Conservation (phyloP, 2,329 filamentous ascomycete genomes). For the Sporothrix schenckii region DNA sequence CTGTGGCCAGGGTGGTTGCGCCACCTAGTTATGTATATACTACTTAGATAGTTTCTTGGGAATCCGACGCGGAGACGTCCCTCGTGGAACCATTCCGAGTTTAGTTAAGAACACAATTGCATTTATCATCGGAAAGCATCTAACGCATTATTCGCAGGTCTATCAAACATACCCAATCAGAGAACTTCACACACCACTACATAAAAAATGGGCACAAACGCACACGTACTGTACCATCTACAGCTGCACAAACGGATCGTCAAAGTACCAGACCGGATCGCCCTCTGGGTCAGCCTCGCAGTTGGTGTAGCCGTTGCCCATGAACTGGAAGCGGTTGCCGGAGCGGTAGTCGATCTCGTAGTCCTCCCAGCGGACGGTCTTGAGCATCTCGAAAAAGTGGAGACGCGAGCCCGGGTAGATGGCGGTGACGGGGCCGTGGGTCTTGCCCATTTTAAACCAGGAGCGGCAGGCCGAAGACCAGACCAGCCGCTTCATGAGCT, state of each 20-base stretch:
- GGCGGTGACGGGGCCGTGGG: constrained; percentile 49
- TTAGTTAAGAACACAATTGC: too few relatives aligned
- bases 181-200: too few relatives aligned
- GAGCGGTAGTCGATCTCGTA: constrained; percentile 42
- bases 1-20: too few relatives aligned
- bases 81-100: too few relatives aligned
- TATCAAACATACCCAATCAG: neutral
- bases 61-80: too few relatives aligned
- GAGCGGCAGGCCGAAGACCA: constrained; percentile 53
- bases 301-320: constrained; percentile 16
- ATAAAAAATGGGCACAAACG: too few relatives aligned
- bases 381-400: constrained; percentile 57
- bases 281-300: neutral
- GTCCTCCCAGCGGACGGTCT: constrained; percentile 54
- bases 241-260: constrained; percentile 8
- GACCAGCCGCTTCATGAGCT: constrained; percentile 57
- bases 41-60: too few relatives aligned
- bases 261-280: constrained; percentile 11
- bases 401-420: constrained; percentile 54
- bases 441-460: constrained; percentile 55
- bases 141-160: too few relatives aligned
- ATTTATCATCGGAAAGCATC: too few relatives aligned
- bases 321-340: constrained; percentile 11
- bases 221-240: neutral
- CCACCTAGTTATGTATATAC: too few relatives aligned